Evolutionary conservation across 495 filamentous ascomycete genomes (phyloP).

Genomic region (Hypoxylon perforatum): DNA sequence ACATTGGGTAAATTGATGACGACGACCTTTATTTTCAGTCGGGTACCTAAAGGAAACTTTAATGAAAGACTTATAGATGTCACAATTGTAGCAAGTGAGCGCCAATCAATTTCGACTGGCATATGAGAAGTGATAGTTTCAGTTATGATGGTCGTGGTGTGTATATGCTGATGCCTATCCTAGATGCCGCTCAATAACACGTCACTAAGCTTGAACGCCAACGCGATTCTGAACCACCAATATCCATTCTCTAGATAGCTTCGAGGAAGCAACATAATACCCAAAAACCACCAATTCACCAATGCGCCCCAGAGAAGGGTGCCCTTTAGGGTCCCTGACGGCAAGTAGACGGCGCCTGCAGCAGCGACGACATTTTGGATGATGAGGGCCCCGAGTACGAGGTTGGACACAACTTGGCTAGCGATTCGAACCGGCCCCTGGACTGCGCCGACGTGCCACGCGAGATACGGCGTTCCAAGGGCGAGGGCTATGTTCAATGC

Average conservation of each 20-base stretch:
- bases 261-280: background rate
- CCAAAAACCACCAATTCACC: background rate
- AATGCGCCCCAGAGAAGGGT: background rate
- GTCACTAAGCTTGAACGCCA: background rate
- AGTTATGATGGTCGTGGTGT: no score
- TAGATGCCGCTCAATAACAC: background rate
- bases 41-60: no score
- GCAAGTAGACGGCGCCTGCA: background rate
- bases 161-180: no score
- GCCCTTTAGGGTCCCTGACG: background rate
- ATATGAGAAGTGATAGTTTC: no score
- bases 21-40: no score
- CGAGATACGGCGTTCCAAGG: background rate
- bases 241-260: background rate
- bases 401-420: background rate
- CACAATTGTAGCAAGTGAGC: no score
- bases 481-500: background rate
- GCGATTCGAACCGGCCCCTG: background rate
- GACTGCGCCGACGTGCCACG: background rate
- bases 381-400: background rate
- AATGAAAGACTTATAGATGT: no score
- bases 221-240: background rate
- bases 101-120: no score
- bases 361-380: background rate
- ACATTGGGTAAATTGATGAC: no score